Conservation (phyloP, 148 eudicot species). For the Chenopodium quinoa region DNA sequence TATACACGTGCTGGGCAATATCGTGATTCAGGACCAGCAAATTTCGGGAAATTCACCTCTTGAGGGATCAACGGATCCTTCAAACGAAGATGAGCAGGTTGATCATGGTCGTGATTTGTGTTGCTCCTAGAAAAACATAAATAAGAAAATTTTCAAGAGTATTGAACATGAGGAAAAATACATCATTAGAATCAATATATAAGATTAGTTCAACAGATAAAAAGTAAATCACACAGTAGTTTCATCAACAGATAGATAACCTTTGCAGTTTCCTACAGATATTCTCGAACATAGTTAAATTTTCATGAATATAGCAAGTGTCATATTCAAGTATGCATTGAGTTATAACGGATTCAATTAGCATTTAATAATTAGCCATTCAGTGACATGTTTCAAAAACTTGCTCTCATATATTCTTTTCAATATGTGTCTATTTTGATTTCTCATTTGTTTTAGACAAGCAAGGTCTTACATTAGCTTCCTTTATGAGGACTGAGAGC, state of each 20-base stretch:
- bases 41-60: slow-evolving; percentile 58
- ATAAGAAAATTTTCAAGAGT: not conserved
- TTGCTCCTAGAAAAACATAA: slow-evolving; percentile 59
- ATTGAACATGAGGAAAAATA: too few species aligned
- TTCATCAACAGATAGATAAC: not conserved
- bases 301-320: not conserved
- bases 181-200: not conserved
- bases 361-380: too few species aligned
- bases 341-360: not conserved
- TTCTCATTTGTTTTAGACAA: not conserved
- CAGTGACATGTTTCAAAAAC: not conserved
- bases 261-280: not conserved
- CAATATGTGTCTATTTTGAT: not conserved
- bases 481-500: not conserved
- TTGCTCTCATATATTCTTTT: too few species aligned
- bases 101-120: slow-evolving; percentile 97
- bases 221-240: not conserved
- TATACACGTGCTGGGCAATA: slow-evolving; percentile 99
- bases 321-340: not conserved
- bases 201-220: not conserved
- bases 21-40: slow-evolving; percentile 85
- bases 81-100: slow-evolving; percentile 91
- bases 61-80: slow-evolving; percentile 70
- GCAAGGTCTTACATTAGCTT: not conserved
- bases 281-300: too few species aligned